Conservation (phyloP, 257 asterid genomes). For the Solanum etuberosum region DNA sequence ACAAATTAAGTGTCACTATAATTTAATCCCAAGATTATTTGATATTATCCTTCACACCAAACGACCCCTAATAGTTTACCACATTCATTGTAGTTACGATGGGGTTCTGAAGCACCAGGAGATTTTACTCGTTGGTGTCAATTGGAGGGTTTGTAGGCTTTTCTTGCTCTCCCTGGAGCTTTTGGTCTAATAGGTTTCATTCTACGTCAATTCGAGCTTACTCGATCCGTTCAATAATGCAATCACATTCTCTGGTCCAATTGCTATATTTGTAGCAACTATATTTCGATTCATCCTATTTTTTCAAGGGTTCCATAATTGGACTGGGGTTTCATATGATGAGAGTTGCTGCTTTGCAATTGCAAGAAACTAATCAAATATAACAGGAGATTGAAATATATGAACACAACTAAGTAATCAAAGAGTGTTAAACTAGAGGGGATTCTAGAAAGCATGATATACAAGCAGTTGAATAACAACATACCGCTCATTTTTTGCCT, state of each 20-base stretch:
- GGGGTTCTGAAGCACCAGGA: neutral
- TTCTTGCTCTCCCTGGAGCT: neutral
- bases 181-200: neutral
- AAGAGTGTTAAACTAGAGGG: neutral
- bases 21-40: too few species aligned
- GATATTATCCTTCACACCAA: neutral
- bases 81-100: neutral
- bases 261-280: neutral
- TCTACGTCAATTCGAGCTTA: neutral
- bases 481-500: neutral
- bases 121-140: too few species aligned
- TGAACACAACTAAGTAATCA: neutral
- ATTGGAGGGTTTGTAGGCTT: neutral
- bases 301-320: neutral
- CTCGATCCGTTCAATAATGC: too few species aligned
- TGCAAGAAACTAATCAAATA: neutral
- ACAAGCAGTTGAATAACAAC: neutral
- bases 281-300: neutral
- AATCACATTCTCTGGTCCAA: neutral
- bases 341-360: too few species aligned
- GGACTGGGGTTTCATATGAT: too few species aligned
- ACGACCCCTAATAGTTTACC: neutral
- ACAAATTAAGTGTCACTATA: neutral
- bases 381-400: neutral
- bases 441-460: neutral